Base-by-base conservation (phyloP, 2,329 filamentous ascomycete species). In the Colletotrichum lini region DNA sequence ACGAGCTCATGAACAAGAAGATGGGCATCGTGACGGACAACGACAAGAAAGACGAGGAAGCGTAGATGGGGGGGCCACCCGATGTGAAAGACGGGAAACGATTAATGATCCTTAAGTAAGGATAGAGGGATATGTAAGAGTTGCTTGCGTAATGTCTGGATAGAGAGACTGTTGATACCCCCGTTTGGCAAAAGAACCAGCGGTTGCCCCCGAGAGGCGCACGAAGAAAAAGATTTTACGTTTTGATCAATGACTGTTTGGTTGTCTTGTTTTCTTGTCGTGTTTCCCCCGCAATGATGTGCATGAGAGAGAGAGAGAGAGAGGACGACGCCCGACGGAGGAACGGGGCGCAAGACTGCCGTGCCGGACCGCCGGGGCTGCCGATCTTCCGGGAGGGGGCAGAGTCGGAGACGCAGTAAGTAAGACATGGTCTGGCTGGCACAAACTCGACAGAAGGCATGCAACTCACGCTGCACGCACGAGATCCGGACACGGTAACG, bases 1-100 rank as follows among this genome's bases (percentile, higher is more conserved):
- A 76, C 52, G 73, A 75, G 21, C 30, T 74, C 35, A 76, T 77
- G 75, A 74, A 75, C 67, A 71, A 74, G 69, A 58, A 70, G 44
- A 59, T 75, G 53, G 74, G 71, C 21, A 54, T 75, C 38, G 52
- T 61, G 26, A 72, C 73, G 49, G 69, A 63, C 54, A 72, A 73
- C 45, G 69, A 63, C 52, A 74, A 74, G 73, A 73, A 69, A 15
- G 67, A 60, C 49, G 64, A 73, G 68, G 68, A 74, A 65, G 67
- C 61, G 1, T 71, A 70, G 35, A 9, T 12, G 35, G 12, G 35
- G 13, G 30, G 7, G 1, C 30, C 7, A 30, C 44, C 5, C 2
- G 9, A 30, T 35, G 15, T 21, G 35, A 9, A 15, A 16, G 53
- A n/a, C 5, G 50, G 23, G 16, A 26, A 13, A 4, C 7, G 15